Base-by-base conservation (phyloP, 371 early-diverging fungal genomes). In the Mortierella sp. region DNA sequence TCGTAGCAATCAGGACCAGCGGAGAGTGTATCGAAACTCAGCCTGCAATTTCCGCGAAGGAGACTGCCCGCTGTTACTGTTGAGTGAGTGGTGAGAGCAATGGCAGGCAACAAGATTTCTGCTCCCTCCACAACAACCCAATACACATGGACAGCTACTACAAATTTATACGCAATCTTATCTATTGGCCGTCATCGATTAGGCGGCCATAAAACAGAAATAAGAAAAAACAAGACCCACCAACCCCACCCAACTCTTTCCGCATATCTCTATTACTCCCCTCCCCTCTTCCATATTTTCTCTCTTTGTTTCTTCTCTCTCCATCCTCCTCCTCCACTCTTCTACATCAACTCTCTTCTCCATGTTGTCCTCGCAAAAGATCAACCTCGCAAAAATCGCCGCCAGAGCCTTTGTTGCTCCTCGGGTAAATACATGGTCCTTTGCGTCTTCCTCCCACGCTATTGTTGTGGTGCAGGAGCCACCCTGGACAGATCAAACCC, bases 321-420 rank as follows among this genome's bases (percentile, higher is more conserved):
- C 53, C 28, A 35, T 37, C 42, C 57, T 29, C 54, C 63, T 17
- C 45, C 49, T 51, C 28, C 64, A 29, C 45, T n/a, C 47, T 45
- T 31, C 45, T 51, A 28, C 60, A 47, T 45, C 17, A 35, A 13
- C 45, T 15, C 40, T 31, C 55, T 26, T 23, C 58, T 35, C 72
- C 35, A 73, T 78, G 69, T 56, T 73, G 31, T 65, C 70, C 66
- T 57, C 70, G 32, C 66, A 61, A 40, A 72, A 69, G 70, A 72
- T 73, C 66, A 69, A 32, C 73, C 79, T 72, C 31, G 69, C 79
- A 58, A 78, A 66, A 63, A 66, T 73, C 65, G 78, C 78, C 66
- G 78, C 78, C 68, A 72, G 64, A 68, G 78, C 78, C 51, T 75
- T 75, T 64, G 59, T 64, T 51, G 51, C 76, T 35, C 78, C 78